These are phyloP conservation scores for Colletotrichum paranaense DNA, from an alignment of 2,329 filamentous ascomycete species.

Conservation along the genomic window DNA sequence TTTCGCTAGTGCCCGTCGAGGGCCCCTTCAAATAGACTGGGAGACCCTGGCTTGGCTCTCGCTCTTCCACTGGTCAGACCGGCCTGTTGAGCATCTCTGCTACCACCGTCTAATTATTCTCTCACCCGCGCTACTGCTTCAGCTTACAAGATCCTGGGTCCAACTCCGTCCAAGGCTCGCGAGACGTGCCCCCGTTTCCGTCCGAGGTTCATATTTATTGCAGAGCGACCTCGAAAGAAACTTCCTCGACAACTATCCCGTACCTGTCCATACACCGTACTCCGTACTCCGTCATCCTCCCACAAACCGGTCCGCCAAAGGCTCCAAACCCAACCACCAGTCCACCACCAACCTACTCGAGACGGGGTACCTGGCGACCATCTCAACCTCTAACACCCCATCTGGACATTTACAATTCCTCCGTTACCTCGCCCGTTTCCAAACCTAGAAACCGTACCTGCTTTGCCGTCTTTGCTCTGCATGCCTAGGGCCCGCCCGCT, in stretches of 20 bases:
- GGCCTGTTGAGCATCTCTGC: conserved; percentile 9
- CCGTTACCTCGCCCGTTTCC: conserved; percentile 31
- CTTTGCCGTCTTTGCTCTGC: conserved; percentile 25
- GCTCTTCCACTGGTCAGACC: neutral
- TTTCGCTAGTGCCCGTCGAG: conserved; percentile 8
- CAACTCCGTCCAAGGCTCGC: conserved; percentile 18
- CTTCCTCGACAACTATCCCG: neutral
- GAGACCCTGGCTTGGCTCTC: conserved; percentile 21
- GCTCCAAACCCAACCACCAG: neutral
- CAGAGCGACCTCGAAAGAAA: conserved; percentile 24
- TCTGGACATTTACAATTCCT: conserved; percentile 23
- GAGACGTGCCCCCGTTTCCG: conserved; percentile 30
- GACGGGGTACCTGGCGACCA: conserved; percentile 23
- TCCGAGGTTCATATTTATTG: conserved; percentile 35
- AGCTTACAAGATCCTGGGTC: conserved; percentile 13
- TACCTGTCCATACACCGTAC: neutral
- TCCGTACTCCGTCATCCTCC: neutral
- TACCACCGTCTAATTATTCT: conserved; percentile 25
- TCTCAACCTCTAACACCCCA: conserved; percentile 31
- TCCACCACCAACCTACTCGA: conserved; percentile 7
- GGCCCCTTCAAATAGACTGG: conserved; percentile 27
- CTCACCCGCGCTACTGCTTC: conserved; percentile 31
- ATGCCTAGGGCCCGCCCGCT: conserved; percentile 17
- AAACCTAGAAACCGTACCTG: conserved; percentile 26
- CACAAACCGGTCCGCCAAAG: neutral